Base-by-base conservation (phyloP, 208 protist genomes). In the Wallacemonas sp. region DNA sequence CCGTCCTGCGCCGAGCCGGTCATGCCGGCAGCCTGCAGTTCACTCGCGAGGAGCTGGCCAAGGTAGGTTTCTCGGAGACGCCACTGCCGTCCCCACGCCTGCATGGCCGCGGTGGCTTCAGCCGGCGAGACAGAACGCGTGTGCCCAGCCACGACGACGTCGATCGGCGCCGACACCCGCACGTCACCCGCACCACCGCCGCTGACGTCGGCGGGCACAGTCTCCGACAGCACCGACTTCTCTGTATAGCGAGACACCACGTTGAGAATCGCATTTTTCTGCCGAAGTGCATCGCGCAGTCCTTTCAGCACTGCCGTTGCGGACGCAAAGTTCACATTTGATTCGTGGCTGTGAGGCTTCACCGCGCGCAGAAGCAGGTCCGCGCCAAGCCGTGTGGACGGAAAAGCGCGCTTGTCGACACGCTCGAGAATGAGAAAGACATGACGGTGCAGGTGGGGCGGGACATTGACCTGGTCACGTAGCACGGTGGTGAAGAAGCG, bases 281-380 rank as follows among this genome's bases (percentile, higher is more conserved):
- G 29, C 10, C 68, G 66, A 26, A 72, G 55, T 46, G 62, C 76
- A 15, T 68, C 68, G 0, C 75, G 75, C 37, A 93, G 68, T 13
- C 68, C n/a, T 57, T 90, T 89, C 32, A 91, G 48, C 45, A 85
- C 76, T 1, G 84, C 87, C 4, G 71, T 87, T 19, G 87, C 87
- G 17, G 80, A 71, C 34, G 87, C 84, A 60, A 82, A 91, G 70
- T 83, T 87, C 0, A 79, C 77, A 34, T 77, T 85, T 10, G 58
- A 55, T 57, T 81, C 75, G 32, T 80, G 73, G 4, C 79, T 77
- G 73, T 91, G 87, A 29, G 66, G 80, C 27, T 72, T 45, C 38
- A 91, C 63, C 4, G 71, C 81, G 24, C 75, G 71, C n/a, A 82
- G 75, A 2, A 94, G 76, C 72, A 83, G 58, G 19, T 85, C 73